Base-by-base conservation (phyloP, 2,329 filamentous ascomycete genomes). In the Juglanconis oblonga region DNA sequence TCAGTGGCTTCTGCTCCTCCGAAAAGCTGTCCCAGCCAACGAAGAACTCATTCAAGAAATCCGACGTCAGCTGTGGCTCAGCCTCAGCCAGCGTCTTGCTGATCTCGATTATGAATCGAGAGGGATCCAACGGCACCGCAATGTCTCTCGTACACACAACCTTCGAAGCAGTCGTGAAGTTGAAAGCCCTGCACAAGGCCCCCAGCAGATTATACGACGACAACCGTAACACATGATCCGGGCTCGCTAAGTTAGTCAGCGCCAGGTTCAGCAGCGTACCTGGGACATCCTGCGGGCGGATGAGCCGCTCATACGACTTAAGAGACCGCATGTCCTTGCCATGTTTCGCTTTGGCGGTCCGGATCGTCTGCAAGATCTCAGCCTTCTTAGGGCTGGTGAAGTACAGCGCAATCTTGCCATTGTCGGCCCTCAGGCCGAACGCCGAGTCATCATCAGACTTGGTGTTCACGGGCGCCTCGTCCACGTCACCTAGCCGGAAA, bases 41-140 rank as follows among this genome's bases (percentile, higher is more conserved):
- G 61, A 90, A 89, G 68, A 90, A 90, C 67, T 89, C 87, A n/a
- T 87, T 88, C 44, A 90, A 68, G 66, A 90, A 90, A 67, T 90
- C 87, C 7, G 81, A 82, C 0, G 87, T 89, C 7, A 90, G 77
- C 65, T 88, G 86, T 29, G 87, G 85, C 67, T 90, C 87, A 24
- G 85, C 81, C 35, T 76, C 72, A 8, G 87, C 86, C 14, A 90
- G 75, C 62, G 85, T 81, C 66, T 81, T 82, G 74, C 87, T 89
- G 51, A 89, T 86, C 51, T 82, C 81, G 66, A 89, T 76, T 47
- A 90, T 85, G 68, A 89, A 88, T 31, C 80, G 78, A 3, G 84
- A 84, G 2, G 87, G 82, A 62, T 88, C 85, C 44, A 84, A 70
- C 0, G 87, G 87, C 57, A 90, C 82, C 52, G 81, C 83, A 5